Percentiles rank a stretch among this genome's conserved stretches.
Evolutionary conservation across 2,329 filamentous ascomycete species (phyloP).

Genomic region (Paracorniculantispora psalliotae): DNA sequence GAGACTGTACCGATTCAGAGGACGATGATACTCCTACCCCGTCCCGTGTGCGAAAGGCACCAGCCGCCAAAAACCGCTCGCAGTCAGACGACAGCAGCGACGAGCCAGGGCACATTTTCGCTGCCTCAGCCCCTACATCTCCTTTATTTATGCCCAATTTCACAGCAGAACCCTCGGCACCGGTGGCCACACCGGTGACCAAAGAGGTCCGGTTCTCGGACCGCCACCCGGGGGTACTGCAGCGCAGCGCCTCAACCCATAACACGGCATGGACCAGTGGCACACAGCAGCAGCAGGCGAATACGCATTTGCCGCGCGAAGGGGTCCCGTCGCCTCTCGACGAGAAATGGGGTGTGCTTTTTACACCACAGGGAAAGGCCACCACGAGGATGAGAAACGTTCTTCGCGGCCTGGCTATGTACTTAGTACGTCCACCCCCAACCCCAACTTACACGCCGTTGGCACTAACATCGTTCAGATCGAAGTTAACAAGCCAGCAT

Average conservation of each 20-base stretch:
- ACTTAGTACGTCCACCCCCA: conserved; percentile 56
- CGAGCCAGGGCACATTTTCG: background rate
- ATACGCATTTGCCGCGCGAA: background rate
- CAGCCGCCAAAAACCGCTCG: background rate
- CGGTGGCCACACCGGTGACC: background rate
- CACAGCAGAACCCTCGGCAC: background rate
- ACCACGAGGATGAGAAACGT: conserved; percentile 67
- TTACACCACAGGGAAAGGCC: conserved; percentile 61
- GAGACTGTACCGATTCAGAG: conserved; percentile 7
- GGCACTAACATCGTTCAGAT: conserved; percentile 23
- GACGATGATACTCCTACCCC: background rate
- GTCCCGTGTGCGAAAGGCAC: background rate
- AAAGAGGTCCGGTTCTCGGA: conserved; percentile 13
- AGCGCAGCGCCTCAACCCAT: background rate
- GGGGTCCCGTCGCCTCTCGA: conserved; percentile 46
- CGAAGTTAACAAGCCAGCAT: conserved; percentile 25
- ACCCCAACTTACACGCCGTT: background rate
- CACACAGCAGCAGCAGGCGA: background rate
- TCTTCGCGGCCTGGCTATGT: conserved; percentile 65
- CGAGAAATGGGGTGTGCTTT: conserved; percentile 71
- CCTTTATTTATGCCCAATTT: background rate
- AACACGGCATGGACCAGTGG: background rate
- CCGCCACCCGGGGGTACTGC: background rate
- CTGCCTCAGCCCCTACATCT: background rate
- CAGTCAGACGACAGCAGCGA: background rate